Conservation (phyloP, 139 green algal species). For the Deuterostichococcus epilithicus region DNA sequence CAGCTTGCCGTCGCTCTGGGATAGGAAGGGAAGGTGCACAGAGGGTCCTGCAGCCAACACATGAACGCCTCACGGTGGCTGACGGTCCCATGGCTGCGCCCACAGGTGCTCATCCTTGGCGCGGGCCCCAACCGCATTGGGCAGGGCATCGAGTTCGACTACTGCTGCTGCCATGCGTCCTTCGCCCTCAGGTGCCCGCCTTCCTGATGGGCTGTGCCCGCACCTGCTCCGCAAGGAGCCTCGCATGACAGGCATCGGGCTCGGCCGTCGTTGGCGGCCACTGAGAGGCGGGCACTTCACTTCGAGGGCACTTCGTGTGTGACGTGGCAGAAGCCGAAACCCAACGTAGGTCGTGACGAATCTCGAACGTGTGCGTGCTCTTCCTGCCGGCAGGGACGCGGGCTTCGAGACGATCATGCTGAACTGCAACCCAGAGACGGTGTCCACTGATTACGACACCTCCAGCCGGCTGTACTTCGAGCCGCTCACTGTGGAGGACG, state of each 20-base stretch:
- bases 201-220: too few species aligned
- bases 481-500: slow-evolving; percentile 92
- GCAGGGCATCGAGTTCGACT: slow-evolving; percentile 99
- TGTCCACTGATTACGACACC: slow-evolving; percentile 99
- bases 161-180: slow-evolving; percentile 99
- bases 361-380: background rate
- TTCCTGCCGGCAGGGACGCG: slow-evolving; percentile 57
- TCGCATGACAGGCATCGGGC: too few species aligned
- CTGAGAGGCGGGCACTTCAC: too few species aligned
- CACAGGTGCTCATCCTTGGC: slow-evolving; percentile 94
- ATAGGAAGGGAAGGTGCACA: too few species aligned
- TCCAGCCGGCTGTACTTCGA: slow-evolving; percentile 98
- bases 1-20: too few species aligned
- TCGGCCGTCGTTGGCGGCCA: too few species aligned
- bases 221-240: too few species aligned
- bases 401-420: slow-evolving; percentile 99
- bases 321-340: too few species aligned
- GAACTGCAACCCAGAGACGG: slow-evolving; percentile 99
- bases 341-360: background rate
- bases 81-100: too few species aligned
- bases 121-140: slow-evolving; percentile 99
- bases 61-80: too few species aligned
- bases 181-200: slow-evolving; percentile 73
- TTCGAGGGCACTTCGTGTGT: too few species aligned
- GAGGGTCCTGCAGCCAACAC: too few species aligned